Evolutionary conservation across 148 eudicot genomes (phyloP).

Genomic region (Chenopodium quinoa): DNA sequence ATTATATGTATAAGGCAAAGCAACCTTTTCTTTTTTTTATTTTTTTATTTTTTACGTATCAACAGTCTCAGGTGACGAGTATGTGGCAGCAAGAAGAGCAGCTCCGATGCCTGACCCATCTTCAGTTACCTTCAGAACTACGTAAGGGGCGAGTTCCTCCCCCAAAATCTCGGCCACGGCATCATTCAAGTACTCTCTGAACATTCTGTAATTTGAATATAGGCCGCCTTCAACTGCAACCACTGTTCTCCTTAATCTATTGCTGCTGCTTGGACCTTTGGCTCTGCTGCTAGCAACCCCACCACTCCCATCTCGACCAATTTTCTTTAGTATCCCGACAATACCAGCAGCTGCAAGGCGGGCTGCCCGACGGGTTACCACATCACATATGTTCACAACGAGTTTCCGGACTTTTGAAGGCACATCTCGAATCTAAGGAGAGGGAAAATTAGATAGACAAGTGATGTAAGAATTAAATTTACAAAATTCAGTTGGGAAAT

Average conservation of each 20-base stretch:
- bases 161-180: constrained; percentile 76
- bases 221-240: constrained; percentile 80
- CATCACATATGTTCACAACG: constrained; percentile 80
- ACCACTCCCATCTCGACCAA: constrained; percentile 82
- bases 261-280: constrained; percentile 37
- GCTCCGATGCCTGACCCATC: constrained; percentile 92
- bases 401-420: constrained; percentile 70
- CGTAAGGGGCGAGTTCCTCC: constrained; percentile 58
- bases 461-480: not conserved
- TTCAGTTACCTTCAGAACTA: constrained; percentile 61
- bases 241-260: constrained; percentile 62
- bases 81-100: constrained; percentile 77
- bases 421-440: constrained; percentile 48
- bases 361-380: constrained; percentile 75
- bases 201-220: constrained; percentile 56
- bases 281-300: constrained; percentile 55
- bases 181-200: constrained; percentile 75
- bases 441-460: not conserved
- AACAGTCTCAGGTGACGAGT: constrained; percentile 37
- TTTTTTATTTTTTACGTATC: constrained; percentile 27
- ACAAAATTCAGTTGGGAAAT: not conserved
- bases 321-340: constrained; percentile 82
- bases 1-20: constrained; percentile 21
- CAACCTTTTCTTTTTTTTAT: not conserved
- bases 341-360: constrained; percentile 89